Base-by-base conservation (phyloP, 495 filamentous ascomycete genomes). In the Terfezia claveryi region DNA sequence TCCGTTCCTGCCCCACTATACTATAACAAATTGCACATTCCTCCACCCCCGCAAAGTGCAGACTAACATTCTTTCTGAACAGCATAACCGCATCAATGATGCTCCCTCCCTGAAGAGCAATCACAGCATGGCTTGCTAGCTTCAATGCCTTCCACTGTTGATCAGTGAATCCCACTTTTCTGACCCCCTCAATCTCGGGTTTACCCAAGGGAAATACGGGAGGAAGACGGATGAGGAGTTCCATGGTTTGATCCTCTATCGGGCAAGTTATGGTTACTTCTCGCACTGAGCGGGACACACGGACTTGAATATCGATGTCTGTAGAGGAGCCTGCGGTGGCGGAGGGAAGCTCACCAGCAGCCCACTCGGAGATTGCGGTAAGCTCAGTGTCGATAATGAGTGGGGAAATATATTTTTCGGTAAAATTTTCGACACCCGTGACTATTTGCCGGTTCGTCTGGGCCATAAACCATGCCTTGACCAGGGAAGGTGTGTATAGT, bases 21-120 rank as follows among this genome's bases (percentile, higher is more conserved):
- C 80, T 85, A 69, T 95, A 96, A 71, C 91, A 98, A 64, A 96
- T 96, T 4, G 91, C 85, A 64, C 91, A 99, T 70, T 96, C 91
- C 11, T 76, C 87, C 66, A 96, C 87, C 4, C 86, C 89, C 69
- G 93, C 89, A 58, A 99, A 72, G 10, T 87, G 82, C 1, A 85
- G 84, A 12, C 78, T 75, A 1, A 96, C 79, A 66, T 95, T 94
- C 53, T 77, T 75, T 36, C 82, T 74, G 75, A 89, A 95, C 17
- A 83, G 78, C 27, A 78, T 70, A 23, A 99, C 72, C 0, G 87
- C 91, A 56, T 95, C 88, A 37, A 83, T 81, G 57, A 96, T 74
- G 60, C 73, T 81, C 52, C 82, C 85, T 63, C 87, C 77, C 44
- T 86, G 82, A 65, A 96, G 89, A 57, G 82, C 88, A 63, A 96